Evolutionary conservation across 1,284 basidiomycete species (phyloP).

Genomic region (Abortiporus biennis): DNA sequence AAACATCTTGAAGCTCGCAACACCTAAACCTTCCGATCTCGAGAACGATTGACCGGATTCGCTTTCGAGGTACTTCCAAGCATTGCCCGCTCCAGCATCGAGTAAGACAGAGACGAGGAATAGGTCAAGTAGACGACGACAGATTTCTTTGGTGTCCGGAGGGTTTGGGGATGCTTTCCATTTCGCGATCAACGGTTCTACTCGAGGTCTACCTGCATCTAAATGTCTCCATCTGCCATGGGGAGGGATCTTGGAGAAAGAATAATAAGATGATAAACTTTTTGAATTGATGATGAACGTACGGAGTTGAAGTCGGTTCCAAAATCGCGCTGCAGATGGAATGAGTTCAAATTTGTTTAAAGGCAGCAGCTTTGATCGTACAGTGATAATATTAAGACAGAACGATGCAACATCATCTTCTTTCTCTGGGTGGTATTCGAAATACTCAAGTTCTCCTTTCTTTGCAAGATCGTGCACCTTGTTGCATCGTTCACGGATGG

Average conservation of each 20-base stretch:
- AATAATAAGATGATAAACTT: conserved; percentile 5
- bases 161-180: conserved; percentile 46
- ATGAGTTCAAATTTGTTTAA: neutral
- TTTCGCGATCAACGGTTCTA: conserved; percentile 50
- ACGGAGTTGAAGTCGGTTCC: conserved; percentile 63
- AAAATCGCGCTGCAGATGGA: conserved; percentile 68
- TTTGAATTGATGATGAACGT: conserved; percentile 20
- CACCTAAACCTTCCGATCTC: conserved; percentile 87
- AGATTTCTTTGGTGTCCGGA: conserved; percentile 54
- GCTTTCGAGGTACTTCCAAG: conserved; percentile 75
- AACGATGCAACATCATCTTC: conserved; percentile 73
- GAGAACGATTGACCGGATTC: conserved; percentile 54
- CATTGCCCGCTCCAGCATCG: conserved; percentile 88
- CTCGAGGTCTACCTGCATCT: conserved; percentile 58
- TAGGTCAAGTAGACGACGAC: conserved; percentile 78
- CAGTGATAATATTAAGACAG: conserved; percentile 80
- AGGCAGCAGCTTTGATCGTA: conserved; percentile 20
- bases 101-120: conserved; percentile 92
- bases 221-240: conserved; percentile 93
- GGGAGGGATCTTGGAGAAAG: conserved; percentile 62
- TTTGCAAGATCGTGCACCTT: conserved; percentile 76
- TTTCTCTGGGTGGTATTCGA: conserved; percentile 77
- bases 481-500: conserved; percentile 81
- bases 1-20: conserved; percentile 92
- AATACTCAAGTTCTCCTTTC: conserved; percentile 75